These are phyloP conservation scores for Nissolia schottii DNA, from an alignment of 306 rosid genomes.

Conservation along the genomic window DNA sequence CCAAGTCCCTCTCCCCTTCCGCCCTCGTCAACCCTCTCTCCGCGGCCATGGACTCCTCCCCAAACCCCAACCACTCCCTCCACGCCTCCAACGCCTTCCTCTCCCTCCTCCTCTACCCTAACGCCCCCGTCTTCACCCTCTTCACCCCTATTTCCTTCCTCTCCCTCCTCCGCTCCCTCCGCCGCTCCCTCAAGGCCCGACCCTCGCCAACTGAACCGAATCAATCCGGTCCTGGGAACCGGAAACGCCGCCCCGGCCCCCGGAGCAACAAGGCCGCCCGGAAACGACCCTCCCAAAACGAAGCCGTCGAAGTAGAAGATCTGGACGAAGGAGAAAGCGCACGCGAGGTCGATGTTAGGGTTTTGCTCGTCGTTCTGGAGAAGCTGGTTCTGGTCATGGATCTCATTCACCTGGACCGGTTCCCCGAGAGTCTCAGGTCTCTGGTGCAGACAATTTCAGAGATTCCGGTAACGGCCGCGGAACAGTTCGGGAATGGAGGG, in stretches of 20 bases:
- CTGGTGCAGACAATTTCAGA: constrained; percentile 60
- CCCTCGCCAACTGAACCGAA: not conserved
- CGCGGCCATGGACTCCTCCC: constrained; percentile 69
- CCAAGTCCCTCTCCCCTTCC: constrained; percentile 58
- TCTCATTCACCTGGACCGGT: constrained; percentile 74
- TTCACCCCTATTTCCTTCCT: constrained; percentile 78
- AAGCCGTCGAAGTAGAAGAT: constrained; percentile 1
- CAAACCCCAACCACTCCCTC: constrained; percentile 42
- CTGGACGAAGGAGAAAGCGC: constrained; percentile 11
- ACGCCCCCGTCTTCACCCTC: constrained; percentile 83
- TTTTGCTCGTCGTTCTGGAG: constrained; percentile 50
- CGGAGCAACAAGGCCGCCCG: constrained; percentile 22
- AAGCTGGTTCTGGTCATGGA: constrained; percentile 51
- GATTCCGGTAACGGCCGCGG: constrained; percentile 45
- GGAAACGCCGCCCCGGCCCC: constrained; percentile 33
- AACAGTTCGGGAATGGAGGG: constrained; percentile 35
- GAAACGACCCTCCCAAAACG: constrained; percentile 6
- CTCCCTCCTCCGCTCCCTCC: constrained; percentile 82
- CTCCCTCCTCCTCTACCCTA: constrained; percentile 57
- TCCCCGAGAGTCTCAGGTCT: constrained; percentile 74
- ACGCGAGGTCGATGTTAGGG: constrained; percentile 34
- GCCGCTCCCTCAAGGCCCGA: constrained; percentile 59
- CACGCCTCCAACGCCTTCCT: constrained; percentile 68
- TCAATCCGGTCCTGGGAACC: not conserved
- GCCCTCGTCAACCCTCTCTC: constrained; percentile 50